Base-by-base conservation (phyloP, 257 asterid genomes). In the Thymus quinquecostatus region DNA sequence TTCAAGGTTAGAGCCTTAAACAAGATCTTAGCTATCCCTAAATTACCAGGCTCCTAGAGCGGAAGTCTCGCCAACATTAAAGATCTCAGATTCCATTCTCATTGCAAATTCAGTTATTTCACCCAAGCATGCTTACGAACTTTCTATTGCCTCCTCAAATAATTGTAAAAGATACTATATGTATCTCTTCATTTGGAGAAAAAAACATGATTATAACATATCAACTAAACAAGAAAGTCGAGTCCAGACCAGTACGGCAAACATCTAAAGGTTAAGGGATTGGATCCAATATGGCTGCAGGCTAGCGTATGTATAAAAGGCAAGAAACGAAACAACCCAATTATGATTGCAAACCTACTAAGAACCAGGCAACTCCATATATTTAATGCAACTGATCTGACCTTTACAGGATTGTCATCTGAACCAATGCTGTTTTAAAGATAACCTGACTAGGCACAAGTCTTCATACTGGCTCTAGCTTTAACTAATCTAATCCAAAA, bases 201-300 rank as follows among this genome's bases (percentile, higher is more conserved):
- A 45, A 47, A 33, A 29, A 27, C 12, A 13, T 45, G 33, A 29
- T 21, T 38, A 21, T 21, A 21, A 41, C 9, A 5, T 68, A 43
- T 11, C 47, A 10, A 21, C 14, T 27, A 29, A 57, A 10, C 13
- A 21, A 34, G 44, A 36, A 47, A 61, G 64, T 38, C 7, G 1
- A 13, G 27, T 62, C 51, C 33, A 61, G 21, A 40, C n/a, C 64
- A 58, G 29, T 59, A 13, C 6, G 28, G 29, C 28, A 9, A 33
- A 33, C 4, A 59, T 59, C 60, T 29, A 50, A 55, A 43, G 64
- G 13, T 68, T 55, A 29, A 68, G 28, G 73, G 28, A 44, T 68
- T 10, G 5, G 38, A 59, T 45, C 36, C 56, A 41, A 57, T 29
- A 40, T 11, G 29, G 45, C 58, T 9, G 30, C 60, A 45, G 47